Base-by-base conservation (phyloP, 2,329 filamentous ascomycete genomes). In the Epichloe aotearoae region DNA sequence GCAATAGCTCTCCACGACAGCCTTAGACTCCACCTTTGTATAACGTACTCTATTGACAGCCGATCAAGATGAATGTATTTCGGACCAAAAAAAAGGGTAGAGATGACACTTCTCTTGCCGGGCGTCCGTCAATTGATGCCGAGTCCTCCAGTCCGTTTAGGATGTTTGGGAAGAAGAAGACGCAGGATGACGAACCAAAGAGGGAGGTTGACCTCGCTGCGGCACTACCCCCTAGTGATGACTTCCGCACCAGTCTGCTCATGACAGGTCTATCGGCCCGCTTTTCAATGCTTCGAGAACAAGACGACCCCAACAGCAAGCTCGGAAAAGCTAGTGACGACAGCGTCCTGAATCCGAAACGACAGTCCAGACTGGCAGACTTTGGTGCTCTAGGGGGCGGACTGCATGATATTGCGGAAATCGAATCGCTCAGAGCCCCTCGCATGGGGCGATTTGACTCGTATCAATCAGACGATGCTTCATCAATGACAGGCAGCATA, bases 271-370 rank as follows among this genome's bases (percentile, higher is more conserved):
- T 98, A 4, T 97, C 91, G 0, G 88, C 90, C 12, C 83, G 93
- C 6, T 98, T 98, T 66, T 97, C 91, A 58, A 97, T 97, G 91
- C 73, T 97, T 34, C 77, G 88, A 60, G 91, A 96, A 66, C 91
- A 96, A 65, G 90, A 96, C 64, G 89, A 96, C 61, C 91, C 91
- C 1, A 84, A 74, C 55, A 91, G 88, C 2, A 86, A 89, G 64
- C 77, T 96, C 34, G 91, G 91, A 52, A 96, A 97, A 67, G 91
- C 91, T 15, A 93, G 86, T 66, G 91, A 97, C 63, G 91, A 96
- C 66, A 96, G 90, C 58, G 90, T 97, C 3, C 70, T 97, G 19
- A 86, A 82, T 55, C 86, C 86, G 3, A 90, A 88, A 61, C 79
- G 88, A 50, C 83, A 86, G 56, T 95, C 90, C 1, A 80, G 85